Evolutionary conservation across 2,329 filamentous ascomycete species (phyloP), one percentile per base, ranked within the genome.

Genomic region (Cryoendolithus antarcticus): DNA sequence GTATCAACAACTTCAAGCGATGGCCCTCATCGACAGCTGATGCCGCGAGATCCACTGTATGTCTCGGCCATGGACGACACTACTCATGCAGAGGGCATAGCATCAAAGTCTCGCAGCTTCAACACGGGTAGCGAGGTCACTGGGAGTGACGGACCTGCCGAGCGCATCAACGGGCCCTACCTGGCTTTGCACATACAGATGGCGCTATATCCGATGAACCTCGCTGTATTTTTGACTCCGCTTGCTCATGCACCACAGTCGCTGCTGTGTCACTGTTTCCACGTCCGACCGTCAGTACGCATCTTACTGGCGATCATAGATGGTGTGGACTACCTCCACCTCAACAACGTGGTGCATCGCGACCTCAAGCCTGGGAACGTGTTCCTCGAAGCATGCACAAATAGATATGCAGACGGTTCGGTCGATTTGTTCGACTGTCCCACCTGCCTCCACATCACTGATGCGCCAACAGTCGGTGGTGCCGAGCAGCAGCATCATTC

Each of bases 311-410:
- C 68, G 1, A 71, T 82, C 24, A 58, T 80, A 1, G 70, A 75
- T 6, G 78, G 77, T 1, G 69, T 82, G 3, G 68, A 77, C 41
- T 81, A 82, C 48, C 64, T 82, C 2, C 78, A 82, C 48, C 59
- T 63, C 0, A 66, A 74, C 42, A 66, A 67, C 4, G 71, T 82
- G 35, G 67, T 80, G 0, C 78, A 82, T 49, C 72, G 77, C 7
- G 78, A 82, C 50, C 62, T 82, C 13, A 82, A 82, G 49, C 78
- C 78, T 1, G 74, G 71, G 3, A 82, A 82, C 47, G 72, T 82
- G 21, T 80, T 82, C 55, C 61, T 82, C 0, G 72, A 71, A 2
- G 53, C 67, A n/a, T 57, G 63, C 11, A 56, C 50, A 21, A 55
- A 45, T 40, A 47, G 41, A 38, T 38, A 35, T 12, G 40, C 43